Evolutionary conservation across 2,329 filamentous ascomycete species (phyloP), one percentile per base, ranked within the genome.

Genomic region (Hawksworthiomyces lignivorus): DNA sequence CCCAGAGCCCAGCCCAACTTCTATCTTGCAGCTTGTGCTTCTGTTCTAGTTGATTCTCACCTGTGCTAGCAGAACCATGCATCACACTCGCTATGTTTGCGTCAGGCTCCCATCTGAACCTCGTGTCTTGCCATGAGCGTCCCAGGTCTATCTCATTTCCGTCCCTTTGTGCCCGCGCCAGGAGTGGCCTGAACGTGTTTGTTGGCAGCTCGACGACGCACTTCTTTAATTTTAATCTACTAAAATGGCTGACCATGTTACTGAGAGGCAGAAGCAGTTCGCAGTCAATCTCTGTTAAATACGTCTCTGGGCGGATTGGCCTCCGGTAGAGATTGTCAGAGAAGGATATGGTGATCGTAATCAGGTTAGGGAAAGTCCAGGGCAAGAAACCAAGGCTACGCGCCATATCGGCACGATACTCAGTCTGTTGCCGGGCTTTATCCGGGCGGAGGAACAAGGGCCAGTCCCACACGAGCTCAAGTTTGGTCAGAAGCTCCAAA

Each of bases 381-480:
- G 24, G 24, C 24, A 26, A 12, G 24, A 26, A 12, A 26, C 24
- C 24, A 26, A 26, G 24, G 24, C 24, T 26, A 12, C 24, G 24
- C 24, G 24, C 24, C 24, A 26, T 26, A 12, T 26, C 24, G 12
- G 24, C 24, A 8, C 24, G 24, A 8, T 26, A 10, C 15, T n/a
- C 30, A 3, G 30, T 32, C 19, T 17, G 30, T 7, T 32, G 30
- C 30, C 15, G 15, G n/a, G 19, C 14, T 7, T 26, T 26, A 8
- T 26, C 30, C 5, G 30, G 30, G n/a, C 15, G 7, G 5, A 17
- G 15, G 30, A 32, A 32, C 15, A 32, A 11, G n/a, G 30, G 4
- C 30, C 30, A 32, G n/a, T 32, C n/a, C 30, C 36, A 38, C 10
- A 17, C 26, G 4, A 38, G 26, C 27, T 38, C 36, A 27, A 38